Evolutionary conservation across 148 eudicot genomes (phyloP), one percentile per base, ranked within the genome.

Genomic region (Cornus kousa): DNA sequence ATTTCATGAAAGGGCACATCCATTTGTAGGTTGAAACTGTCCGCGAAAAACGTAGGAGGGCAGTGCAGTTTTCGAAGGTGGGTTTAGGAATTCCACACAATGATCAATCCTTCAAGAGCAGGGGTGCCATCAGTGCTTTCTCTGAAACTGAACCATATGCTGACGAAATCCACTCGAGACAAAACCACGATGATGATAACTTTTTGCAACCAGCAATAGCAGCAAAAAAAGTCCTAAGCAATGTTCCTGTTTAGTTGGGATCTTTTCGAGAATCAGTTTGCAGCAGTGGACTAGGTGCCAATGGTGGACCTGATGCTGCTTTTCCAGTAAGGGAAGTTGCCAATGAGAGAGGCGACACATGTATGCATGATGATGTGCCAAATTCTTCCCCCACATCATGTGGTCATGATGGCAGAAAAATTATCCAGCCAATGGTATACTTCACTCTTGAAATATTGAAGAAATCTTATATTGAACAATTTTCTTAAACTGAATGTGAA

Each of bases 41-140:
- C 72, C 87, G 81, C 60, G 97, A 93, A 74, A 92, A 87, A 85
- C 93, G 89, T 66, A 86, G 89, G 83, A 93, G 95, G 83, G 91
- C 77, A 69, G 83, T 93, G 85, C 87, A 89, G 71, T 88, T 87
- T 78, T 88, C 91, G 64, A 90, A 88, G 83, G 89, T 84, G 35
- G 98, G 99, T 60, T 78, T 93, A 79, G 83, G 82, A 68, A 72
- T 84, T 70, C 93, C 91, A 24, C 73, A 78, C 55, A 71, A 53
- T 79, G 81, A 86, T 76, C 82, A 19, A 20, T 85, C 75, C 73
- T 48, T 76, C 78, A 96, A 90, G 86, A 85, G 82, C 65, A 84
- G 68, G 77, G 16, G 33, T 24, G 69, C 9, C 43, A 84, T 79
- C 73, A 83, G 57, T 59, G 68, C 72, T 53, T 86, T 85, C 23